These are phyloP conservation scores for Umbelopsis vinacea DNA, from an alignment of 192 early-diverging fungal genomes.

Conservation along the genomic window DNA sequence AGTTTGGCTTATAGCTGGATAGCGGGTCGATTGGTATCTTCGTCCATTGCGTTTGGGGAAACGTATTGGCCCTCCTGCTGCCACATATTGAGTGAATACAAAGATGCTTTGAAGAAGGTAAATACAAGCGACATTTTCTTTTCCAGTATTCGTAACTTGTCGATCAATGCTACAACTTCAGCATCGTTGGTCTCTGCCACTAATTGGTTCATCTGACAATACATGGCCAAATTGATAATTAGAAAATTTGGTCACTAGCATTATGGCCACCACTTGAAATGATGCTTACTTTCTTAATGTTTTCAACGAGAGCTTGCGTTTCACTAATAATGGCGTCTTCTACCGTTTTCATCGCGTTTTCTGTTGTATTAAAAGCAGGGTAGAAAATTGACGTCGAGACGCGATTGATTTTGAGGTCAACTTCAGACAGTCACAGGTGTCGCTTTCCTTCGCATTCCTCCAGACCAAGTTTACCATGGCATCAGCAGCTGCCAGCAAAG, in stretches of 20 bases:
- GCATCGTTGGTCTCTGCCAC: slow-evolving; percentile 33
- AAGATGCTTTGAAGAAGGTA: slow-evolving; percentile 45
- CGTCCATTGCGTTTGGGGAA: neutral
- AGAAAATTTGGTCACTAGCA: neutral
- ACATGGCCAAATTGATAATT: neutral
- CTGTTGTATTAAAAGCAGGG: neutral
- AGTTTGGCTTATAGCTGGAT: neutral
- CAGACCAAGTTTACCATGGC: neutral
- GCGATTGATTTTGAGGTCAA: neutral
- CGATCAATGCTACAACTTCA: slow-evolving; percentile 37
- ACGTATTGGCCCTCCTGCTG: slow-evolving; percentile 14
- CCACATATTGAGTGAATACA: slow-evolving; percentile 37
- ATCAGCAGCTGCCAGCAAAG: slow-evolving; percentile 20
- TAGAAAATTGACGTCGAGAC: no score
- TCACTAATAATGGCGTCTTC: slow-evolving; percentile 31
- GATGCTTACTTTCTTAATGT: slow-evolving; percentile 23
- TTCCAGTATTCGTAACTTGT: slow-evolving; percentile 43
- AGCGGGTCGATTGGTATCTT: slow-evolving; percentile 22
- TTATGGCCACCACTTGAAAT: neutral
- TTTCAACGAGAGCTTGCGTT: slow-evolving; percentile 24
- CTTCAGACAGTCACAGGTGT: neutral
- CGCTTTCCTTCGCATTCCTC: neutral
- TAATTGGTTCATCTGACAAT: slow-evolving; percentile 34
- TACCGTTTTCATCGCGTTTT: slow-evolving; percentile 19
- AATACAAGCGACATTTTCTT: slow-evolving; percentile 45